phyloP scores from a whole-genome alignment of 257 asterid genomes.

The Solanum chaucha region DNA sequence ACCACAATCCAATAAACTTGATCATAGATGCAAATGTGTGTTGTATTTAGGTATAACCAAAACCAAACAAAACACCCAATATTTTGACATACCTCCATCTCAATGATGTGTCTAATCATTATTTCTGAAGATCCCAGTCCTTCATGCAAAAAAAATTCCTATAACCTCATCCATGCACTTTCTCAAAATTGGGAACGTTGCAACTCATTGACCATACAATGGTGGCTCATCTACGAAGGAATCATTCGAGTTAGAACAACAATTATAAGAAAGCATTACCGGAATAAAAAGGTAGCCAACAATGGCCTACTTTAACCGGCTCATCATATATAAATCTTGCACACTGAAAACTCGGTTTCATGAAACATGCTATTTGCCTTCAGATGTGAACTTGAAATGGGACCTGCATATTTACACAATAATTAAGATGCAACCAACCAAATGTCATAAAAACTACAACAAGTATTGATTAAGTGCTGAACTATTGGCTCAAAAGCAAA shows the following conservation, averaged over 20 bases:
- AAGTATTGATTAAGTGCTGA: no score
- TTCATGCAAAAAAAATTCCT: conserved; percentile 58
- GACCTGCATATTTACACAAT: no score
- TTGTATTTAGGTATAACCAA: not conserved
- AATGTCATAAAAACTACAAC: no score
- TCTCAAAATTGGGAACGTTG: conserved; percentile 71
- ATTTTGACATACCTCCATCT: conserved; percentile 59
- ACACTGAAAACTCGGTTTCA: no score
- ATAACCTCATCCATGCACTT: conserved; percentile 69
- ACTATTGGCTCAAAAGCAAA: no score
- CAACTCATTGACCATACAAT: conserved; percentile 67
- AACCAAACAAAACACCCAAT: not conserved
- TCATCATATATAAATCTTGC: no score
- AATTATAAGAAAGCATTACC: not conserved
- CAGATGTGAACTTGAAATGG: no score
- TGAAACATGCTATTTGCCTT: no score
- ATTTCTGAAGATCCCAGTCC: conserved; percentile 78
- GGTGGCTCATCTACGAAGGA: conserved; percentile 73
- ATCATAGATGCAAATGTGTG: no score
- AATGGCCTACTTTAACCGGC: conserved; percentile 42
- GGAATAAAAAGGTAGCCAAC: not conserved
- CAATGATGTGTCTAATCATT: conserved; percentile 77
- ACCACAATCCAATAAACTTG: not conserved
- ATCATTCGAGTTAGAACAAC: not conserved
- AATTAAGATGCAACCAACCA: no score